A percentile compares a stretch with the other conserved stretches of the same genome.
These are phyloP conservation scores for Xylaria sp. DNA, from an alignment of 2,329 filamentous ascomycete species.

Conservation along the genomic window DNA sequence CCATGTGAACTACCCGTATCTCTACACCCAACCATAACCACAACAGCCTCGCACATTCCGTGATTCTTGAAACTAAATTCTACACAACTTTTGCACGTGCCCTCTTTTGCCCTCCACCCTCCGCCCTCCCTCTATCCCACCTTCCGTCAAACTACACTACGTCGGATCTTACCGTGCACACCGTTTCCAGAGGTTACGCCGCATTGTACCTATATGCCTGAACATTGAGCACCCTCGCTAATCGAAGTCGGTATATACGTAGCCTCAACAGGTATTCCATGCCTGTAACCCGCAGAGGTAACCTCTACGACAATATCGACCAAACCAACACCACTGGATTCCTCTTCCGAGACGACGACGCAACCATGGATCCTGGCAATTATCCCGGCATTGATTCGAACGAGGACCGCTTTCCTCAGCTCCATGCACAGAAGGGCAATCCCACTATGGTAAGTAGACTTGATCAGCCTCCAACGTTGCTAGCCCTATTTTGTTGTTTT, in stretches of 20 bases:
- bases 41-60: background rate
- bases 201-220: background rate
- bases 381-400: constrained; percentile 77
- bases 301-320: constrained; percentile 77
- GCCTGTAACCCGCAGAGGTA: constrained; percentile 81
- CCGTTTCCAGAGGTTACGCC: background rate
- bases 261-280: constrained; percentile 93
- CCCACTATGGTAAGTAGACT: constrained; percentile 57
- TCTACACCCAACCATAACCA: background rate
- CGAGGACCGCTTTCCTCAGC: constrained; percentile 88
- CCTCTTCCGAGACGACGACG: constrained; percentile 83
- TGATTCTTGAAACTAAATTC: background rate
- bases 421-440: constrained; percentile 72
- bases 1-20: background rate
- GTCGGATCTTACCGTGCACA: background rate
- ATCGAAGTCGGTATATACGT: constrained; percentile 37
- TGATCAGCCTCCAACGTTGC: background rate
- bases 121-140: background rate
- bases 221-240: constrained; percentile 29
- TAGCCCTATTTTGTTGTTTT: background rate
- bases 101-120: too few relatives aligned
- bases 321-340: constrained; percentile 88
- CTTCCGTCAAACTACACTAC: background rate
- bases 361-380: constrained; percentile 70
- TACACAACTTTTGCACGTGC: background rate